phyloP scores from a whole-genome alignment of 495 filamentous ascomycete species.

The Cryomyces minteri region DNA sequence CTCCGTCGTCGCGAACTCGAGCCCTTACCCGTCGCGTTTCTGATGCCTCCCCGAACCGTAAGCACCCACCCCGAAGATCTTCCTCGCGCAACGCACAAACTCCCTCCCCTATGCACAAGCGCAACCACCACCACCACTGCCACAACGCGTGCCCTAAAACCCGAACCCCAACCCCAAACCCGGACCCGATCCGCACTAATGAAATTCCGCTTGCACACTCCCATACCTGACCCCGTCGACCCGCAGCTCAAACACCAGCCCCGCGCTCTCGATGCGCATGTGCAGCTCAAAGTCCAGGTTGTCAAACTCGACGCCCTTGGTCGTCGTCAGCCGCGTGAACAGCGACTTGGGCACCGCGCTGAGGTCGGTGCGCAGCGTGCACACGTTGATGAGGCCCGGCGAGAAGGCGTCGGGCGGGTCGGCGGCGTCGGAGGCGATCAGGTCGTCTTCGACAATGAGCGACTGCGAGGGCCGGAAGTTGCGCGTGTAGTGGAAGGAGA shows the following conservation, averaged over 20 bases:
- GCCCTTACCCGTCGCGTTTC: no score
- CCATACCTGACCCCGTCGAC: conserved; percentile 58
- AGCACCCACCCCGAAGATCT: no score
- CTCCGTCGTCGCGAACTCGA: no score
- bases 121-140: no score
- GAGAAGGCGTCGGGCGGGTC: conserved; percentile 30
- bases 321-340: conserved; percentile 50
- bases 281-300: conserved; percentile 60
- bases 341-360: conserved; percentile 45
- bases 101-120: no score
- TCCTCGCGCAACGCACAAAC: no score
- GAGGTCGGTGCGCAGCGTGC: conserved; percentile 59
- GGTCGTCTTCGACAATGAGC: conserved; percentile 50
- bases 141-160: no score
- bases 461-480: conserved; percentile 54
- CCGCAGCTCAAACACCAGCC: conserved; percentile 51
- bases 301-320: conserved; percentile 54
- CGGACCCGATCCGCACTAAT: conserved; percentile 16
- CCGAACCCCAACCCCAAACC: neutral
- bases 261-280: conserved; percentile 56
- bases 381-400: conserved; percentile 39
- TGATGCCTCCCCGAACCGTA: no score
- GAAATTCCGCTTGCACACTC: conserved; percentile 51
- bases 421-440: conserved; percentile 50
- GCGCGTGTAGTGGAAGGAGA: conserved; percentile 62